phyloP scores from a whole-genome alignment of 1,284 basidiomycete genomes.

The Amylostereum areolatum region DNA sequence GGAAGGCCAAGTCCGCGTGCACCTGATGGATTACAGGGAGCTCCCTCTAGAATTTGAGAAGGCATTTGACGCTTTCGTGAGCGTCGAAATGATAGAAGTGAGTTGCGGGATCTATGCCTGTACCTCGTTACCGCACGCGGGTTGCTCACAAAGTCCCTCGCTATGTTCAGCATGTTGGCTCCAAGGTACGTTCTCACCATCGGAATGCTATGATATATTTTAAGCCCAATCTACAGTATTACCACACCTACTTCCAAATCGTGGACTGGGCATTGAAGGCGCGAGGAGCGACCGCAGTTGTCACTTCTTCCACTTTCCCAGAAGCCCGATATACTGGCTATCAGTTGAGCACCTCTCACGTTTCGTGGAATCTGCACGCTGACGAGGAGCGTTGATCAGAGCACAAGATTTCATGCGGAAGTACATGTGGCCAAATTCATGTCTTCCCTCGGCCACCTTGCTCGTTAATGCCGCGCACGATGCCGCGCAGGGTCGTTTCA shows the following conservation, averaged over 20 bases:
- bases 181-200: conserved; percentile 34
- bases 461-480: conserved; percentile 61
- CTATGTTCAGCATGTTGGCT: conserved; percentile 50
- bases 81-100: conserved; percentile 85
- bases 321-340: conserved; percentile 66
- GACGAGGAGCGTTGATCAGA: conserved; percentile 25
- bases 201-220: neutral
- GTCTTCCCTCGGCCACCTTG: conserved; percentile 75
- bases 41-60: conserved; percentile 72
- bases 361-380: too few species aligned
- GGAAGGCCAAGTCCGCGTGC: conserved; percentile 68
- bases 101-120: conserved; percentile 33
- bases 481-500: conserved; percentile 67
- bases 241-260: conserved; percentile 74
- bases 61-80: conserved; percentile 83
- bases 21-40: conserved; percentile 83
- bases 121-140: conserved; percentile 2
- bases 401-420: conserved; percentile 87
- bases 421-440: conserved; percentile 92
- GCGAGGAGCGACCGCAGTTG: conserved; percentile 60
- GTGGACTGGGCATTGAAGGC: conserved; percentile 79
- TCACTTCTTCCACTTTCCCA: conserved; percentile 82
- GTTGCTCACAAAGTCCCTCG: conserved; percentile 14
- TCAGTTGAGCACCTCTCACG: conserved; percentile 41
- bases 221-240: conserved; percentile 28